A percentile compares a stretch with the other conserved stretches of the same genome.
Evolutionary conservation across 306 rosid species (phyloP).

Genomic region (Gastrolobium villosum): DNA sequence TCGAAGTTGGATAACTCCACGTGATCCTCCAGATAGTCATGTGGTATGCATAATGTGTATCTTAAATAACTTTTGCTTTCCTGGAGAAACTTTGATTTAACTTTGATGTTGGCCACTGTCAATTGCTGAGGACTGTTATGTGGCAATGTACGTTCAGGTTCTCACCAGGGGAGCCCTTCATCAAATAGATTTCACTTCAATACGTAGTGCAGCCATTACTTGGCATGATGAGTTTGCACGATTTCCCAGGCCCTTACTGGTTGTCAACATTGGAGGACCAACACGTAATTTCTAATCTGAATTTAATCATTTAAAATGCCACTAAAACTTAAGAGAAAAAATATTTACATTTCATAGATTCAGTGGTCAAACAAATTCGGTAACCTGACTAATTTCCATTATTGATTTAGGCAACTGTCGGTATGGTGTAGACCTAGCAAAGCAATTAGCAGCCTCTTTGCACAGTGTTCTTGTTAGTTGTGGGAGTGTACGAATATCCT

Average conservation of each 20-base stretch:
- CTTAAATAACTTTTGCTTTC: conserved; percentile 16
- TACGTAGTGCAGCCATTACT: conserved; percentile 80
- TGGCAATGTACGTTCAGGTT: conserved; percentile 63
- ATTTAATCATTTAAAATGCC: conserved; percentile 39
- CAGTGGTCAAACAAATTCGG: not conserved
- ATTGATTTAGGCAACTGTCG: conserved; percentile 76
- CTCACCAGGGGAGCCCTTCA: conserved; percentile 89
- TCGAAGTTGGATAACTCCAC: conserved; percentile 89
- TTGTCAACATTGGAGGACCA: conserved; percentile 87
- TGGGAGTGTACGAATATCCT: conserved; percentile 94
- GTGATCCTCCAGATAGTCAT: conserved; percentile 82
- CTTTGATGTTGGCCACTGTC: conserved; percentile 36
- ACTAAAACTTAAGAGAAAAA: not conserved
- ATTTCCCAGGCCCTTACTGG: conserved; percentile 86
- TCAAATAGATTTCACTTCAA: conserved; percentile 84
- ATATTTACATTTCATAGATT: conserved; percentile 2
- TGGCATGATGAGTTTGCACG: conserved; percentile 90
- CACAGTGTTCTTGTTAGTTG: conserved; percentile 77
- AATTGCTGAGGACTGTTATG: conserved; percentile 31
- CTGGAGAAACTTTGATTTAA: conserved; percentile 33
- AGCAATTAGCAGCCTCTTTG: conserved; percentile 73
- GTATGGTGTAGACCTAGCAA: conserved; percentile 88
- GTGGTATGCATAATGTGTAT: conserved; percentile 72
- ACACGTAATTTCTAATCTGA: conserved; percentile 63
- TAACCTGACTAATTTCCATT: conserved; percentile 40